phyloP scores from a whole-genome alignment of 192 early-diverging fungal genomes.

The Lunasporangiospora selenospora region DNA sequence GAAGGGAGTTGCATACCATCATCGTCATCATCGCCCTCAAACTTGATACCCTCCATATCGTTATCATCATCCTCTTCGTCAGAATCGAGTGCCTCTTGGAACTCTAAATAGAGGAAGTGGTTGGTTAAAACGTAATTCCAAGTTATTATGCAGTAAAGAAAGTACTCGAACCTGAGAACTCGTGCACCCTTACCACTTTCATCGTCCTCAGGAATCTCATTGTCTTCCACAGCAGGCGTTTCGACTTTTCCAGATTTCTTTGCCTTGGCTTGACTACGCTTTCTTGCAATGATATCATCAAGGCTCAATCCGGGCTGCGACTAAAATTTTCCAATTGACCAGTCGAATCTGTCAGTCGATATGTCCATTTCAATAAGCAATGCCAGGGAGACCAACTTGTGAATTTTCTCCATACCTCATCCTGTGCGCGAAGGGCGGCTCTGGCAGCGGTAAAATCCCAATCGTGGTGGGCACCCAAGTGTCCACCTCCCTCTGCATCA shows the following conservation, averaged over 20 bases:
- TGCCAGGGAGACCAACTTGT: too few species aligned
- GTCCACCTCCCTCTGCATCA: slow-evolving; percentile 74
- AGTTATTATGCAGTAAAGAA: background rate
- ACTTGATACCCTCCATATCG: slow-evolving; percentile 25
- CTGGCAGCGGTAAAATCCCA: slow-evolving; percentile 87
- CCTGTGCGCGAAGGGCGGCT: slow-evolving; percentile 70
- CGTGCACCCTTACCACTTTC: slow-evolving; percentile 38
- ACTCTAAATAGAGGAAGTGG: slow-evolving; percentile 16
- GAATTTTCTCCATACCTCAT: slow-evolving; percentile 54
- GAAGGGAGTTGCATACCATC: slow-evolving; percentile 15
- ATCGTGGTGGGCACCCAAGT: slow-evolving; percentile 61
- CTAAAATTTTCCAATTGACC: slow-evolving; percentile 5
- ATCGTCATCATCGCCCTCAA: slow-evolving; percentile 41
- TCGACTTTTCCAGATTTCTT: slow-evolving; percentile 49
- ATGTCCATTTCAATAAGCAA: slow-evolving; percentile 6
- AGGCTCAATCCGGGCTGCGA: slow-evolving; percentile 41
- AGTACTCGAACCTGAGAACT: slow-evolving; percentile 3
- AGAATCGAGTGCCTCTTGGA: slow-evolving; percentile 38
- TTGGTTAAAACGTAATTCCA: too few species aligned
- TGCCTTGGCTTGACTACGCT: slow-evolving; percentile 38
- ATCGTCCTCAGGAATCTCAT: slow-evolving; percentile 36
- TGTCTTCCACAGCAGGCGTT: slow-evolving; percentile 37
- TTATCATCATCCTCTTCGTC: slow-evolving; percentile 38
- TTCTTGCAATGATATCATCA: slow-evolving; percentile 42
- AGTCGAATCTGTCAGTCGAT: background rate